Evolutionary conservation across 805 yeast genomes (phyloP), one percentile per base, ranked within the genome.

Genomic region (Candida loeiensis): DNA sequence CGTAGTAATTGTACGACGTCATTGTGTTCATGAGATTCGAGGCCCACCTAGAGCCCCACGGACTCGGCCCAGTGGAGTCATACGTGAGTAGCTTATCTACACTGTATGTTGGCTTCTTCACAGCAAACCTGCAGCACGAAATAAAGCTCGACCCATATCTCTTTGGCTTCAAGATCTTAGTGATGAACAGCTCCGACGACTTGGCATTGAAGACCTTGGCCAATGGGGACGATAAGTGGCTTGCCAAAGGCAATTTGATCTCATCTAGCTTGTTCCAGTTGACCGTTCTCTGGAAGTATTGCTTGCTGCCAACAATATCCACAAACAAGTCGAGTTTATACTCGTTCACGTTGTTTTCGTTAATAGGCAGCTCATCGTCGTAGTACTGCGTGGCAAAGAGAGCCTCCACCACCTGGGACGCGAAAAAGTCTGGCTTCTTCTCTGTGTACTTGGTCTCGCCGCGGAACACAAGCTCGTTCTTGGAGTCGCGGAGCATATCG

Each of bases 251-350:
- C 19, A 65, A 53, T 9, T 53, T 49, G 16, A 61, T 46, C 19
- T 50, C 50, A 41, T 64, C 68, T 6, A 68, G 50, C 33, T 50
- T 52, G 19, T 52, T 45, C 45, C 61, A 55, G 34, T 56, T 54
- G 15, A 63, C 51, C 3, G 56, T 32, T n/a, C 53, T 50, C 37
- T 66, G 71, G 34, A 69, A 61, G 50, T 52, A 58, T 41, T 59
- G 58, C 44, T 58, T 62, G 40, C 68, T 51, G n/a, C 74, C 74
- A 7, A 63, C 50, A 14, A 69, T 58, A 44, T 69, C 74, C 15
- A 69, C 51, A 29, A 69, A 53, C 24, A 60, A 43, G 45, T 69
- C 74, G 37, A 66, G 49, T 33, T 60, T 61, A 44, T 54, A 57
- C 24, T 51, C 43, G 36, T 54, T 44, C 27, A 62, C 27, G 40